phyloP scores from a whole-genome alignment of 2,329 filamentous ascomycete species.

The Claviceps sp. region DNA sequence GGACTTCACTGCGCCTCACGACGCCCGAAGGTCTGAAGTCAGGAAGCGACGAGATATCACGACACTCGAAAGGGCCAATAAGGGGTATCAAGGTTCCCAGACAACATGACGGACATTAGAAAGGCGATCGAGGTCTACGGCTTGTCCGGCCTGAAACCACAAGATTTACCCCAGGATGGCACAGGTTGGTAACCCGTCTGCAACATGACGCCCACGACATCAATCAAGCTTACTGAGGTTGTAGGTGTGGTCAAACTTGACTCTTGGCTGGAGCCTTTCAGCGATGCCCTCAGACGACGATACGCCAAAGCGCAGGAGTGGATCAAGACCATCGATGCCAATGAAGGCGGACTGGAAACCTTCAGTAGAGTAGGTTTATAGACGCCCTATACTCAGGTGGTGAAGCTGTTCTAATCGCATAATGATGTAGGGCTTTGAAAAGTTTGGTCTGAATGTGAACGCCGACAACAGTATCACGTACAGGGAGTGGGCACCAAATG shows the following conservation, averaged over 20 bases:
- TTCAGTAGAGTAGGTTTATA: constrained; percentile 58
- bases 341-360: constrained; percentile 80
- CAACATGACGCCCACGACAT: not conserved
- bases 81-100: not conserved
- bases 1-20: not conserved
- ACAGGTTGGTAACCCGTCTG: constrained; percentile 40
- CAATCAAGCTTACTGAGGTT: constrained; percentile 3
- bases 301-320: constrained; percentile 71
- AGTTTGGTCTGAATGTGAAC: constrained; percentile 72
- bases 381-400: constrained; percentile 1
- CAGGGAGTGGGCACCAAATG: constrained; percentile 93
- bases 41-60: not conserved
- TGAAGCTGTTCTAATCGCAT: not conserved
- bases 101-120: constrained; percentile 5
- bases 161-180: constrained; percentile 50
- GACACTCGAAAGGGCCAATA: not conserved
- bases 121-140: constrained; percentile 3
- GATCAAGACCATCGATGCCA: constrained; percentile 71
- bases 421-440: constrained; percentile 60
- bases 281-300: constrained; percentile 59
- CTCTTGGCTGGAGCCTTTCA: constrained; percentile 79
- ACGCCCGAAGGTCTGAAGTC: not conserved
- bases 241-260: constrained; percentile 78
- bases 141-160: constrained; percentile 24
- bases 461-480: constrained; percentile 77